A percentile compares a stretch with the other conserved stretches of the same genome.
phyloP scores from a whole-genome alignment of 371 early-diverging fungal genomes.

The Rhizopus delemar region DNA sequence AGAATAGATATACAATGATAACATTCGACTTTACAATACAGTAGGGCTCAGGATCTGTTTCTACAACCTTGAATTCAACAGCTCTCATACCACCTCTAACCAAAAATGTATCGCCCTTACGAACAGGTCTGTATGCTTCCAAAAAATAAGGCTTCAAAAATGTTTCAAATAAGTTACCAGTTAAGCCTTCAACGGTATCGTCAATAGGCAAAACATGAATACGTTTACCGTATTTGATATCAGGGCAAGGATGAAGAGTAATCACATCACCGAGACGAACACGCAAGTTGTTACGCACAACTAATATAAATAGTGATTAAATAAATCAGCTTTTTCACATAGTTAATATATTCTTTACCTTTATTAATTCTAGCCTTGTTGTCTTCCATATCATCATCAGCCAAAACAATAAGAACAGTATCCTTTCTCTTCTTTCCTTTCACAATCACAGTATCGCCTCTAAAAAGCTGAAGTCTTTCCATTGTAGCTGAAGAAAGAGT shows the following conservation, averaged over 20 bases:
- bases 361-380: conserved; percentile 95
- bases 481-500: conserved; percentile 90
- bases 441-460: conserved; percentile 93
- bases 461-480: conserved; percentile 90
- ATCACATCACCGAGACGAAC: conserved; percentile 98
- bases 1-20: conserved; percentile 45
- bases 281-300: conserved; percentile 96
- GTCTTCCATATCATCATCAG: conserved; percentile 91
- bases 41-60: conserved; percentile 93
- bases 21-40: conserved; percentile 81
- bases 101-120: conserved; percentile 93
- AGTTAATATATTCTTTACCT: conserved; percentile 44
- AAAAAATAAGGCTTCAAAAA: conserved; percentile 98
- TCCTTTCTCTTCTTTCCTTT: conserved; percentile 99
- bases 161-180: conserved; percentile 96
- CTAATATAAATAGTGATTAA: conserved; percentile 31
- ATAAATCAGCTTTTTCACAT: background rate
- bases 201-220: conserved; percentile 98
- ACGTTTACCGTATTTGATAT: conserved; percentile 95
- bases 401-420: conserved; percentile 92
- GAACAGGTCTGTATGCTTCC: conserved; percentile 93
- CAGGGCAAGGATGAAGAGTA: conserved; percentile 92
- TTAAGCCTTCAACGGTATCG: conserved; percentile 97
- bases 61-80: conserved; percentile 99
- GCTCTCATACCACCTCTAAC: conserved; percentile 97